Percentiles rank a stretch among this genome's conserved stretches.
phyloP scores from a whole-genome alignment of 768 basidiomycete species.

The Xerocomus brunneocitrinus region DNA sequence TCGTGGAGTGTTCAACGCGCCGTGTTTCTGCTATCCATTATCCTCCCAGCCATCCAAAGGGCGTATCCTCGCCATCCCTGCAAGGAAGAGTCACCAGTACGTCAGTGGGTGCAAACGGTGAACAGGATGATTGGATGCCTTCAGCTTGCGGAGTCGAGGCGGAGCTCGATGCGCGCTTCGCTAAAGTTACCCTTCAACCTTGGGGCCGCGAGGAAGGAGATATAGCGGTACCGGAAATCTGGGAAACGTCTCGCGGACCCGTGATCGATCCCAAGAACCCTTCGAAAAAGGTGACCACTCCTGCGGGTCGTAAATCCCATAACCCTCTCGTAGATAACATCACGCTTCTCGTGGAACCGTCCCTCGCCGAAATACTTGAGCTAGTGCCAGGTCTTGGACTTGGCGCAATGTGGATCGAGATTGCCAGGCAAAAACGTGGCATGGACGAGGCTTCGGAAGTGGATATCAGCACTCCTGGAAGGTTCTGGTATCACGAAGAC shows the following conservation, averaged over 20 bases:
- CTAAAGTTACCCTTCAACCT: slow-evolving; percentile 49
- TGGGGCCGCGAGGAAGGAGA: slow-evolving; percentile 45
- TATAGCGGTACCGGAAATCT: slow-evolving; percentile 34
- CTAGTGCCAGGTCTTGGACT: slow-evolving; percentile 52
- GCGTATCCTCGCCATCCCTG: not conserved
- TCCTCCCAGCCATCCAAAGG: slow-evolving; percentile 30
- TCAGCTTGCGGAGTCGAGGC: slow-evolving; percentile 38
- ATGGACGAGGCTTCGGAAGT: slow-evolving; percentile 4
- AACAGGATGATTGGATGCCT: slow-evolving; percentile 11
- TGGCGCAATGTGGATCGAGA: slow-evolving; percentile 65
- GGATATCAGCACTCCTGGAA: slow-evolving; percentile 3
- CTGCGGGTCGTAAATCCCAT: slow-evolving; percentile 32
- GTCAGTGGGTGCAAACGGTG: slow-evolving; percentile 6
- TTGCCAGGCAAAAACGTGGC: slow-evolving; percentile 37
- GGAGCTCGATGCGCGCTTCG: slow-evolving; percentile 44
- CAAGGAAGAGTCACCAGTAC: not conserved
- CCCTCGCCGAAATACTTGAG: slow-evolving; percentile 37
- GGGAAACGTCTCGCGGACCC: slow-evolving; percentile 35
- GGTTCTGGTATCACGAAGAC: slow-evolving; percentile 60
- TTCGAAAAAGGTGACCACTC: slow-evolving; percentile 6
- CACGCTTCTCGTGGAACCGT: slow-evolving; percentile 50
- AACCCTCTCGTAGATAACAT: slow-evolving; percentile 56
- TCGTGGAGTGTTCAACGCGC: slow-evolving; percentile 64
- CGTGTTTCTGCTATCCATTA: slow-evolving; percentile 45
- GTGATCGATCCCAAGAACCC: slow-evolving; percentile 25